Base-by-base conservation (phyloP, 371 early-diverging fungal species). In the Mortierella sp. region DNA sequence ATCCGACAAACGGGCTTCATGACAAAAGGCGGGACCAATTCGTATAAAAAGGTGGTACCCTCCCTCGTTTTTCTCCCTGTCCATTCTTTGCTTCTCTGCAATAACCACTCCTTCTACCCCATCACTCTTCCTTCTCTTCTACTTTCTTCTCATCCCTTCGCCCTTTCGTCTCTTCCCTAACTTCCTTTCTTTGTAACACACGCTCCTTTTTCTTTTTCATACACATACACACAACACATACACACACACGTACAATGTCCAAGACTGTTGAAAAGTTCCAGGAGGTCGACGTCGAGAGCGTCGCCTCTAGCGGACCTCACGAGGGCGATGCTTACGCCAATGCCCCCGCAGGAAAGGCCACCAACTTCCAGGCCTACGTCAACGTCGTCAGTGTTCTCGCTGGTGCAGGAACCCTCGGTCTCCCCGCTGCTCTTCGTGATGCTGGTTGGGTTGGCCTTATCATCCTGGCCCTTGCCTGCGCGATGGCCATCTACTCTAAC, bases 391-490 rank as follows among this genome's bases (percentile, higher is more conserved):
- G 96, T 89, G 95, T 96, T 5, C 91, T 96, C 24, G 96, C 96
- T 5, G 97, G 97, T 50, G 95, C 95, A 16, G 98, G 98, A 37
- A 93, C 96, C 16, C 89, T 97, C 10, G 96, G 96, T 73, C 90
- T 98, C 24, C 96, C 97, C 31, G 95, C 91, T 72, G 95, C 96
- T 31, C 88, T 98, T 26, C 91, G 88, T 28, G 93, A 95, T 74
- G 94, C 95, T 69, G 97, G 97, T 19, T 98, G 98, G 98, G 82
- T 94, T 24, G 95, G 95, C 72, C 73, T 96, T 3, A 48, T 92
- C 24, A 90, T 97, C 75, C 89, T 98, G n/a, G 87, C 93, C 24
- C 88, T 97, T 40, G 92, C 95, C 16, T 95, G 95, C 73, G 76
- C 89, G 24, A 94, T 96, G 83, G 93, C 96, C 43, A 87, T 93